Percentiles rank a stretch among this genome's conserved stretches.
Conservation (phyloP, 2,329 filamentous ascomycete species). For the Beauveria australis region DNA sequence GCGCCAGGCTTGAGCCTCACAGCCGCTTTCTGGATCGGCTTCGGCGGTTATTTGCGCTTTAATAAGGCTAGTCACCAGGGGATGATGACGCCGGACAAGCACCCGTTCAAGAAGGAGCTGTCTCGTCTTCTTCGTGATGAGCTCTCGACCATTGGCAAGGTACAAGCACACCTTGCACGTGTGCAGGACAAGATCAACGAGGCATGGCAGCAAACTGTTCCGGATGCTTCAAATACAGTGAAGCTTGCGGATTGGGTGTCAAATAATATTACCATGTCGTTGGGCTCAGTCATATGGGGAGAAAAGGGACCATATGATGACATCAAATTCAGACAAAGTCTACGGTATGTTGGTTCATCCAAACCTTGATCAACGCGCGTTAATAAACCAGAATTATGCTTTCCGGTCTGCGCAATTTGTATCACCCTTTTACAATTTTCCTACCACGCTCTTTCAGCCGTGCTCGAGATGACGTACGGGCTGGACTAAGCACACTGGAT, state of each 20-base stretch:
- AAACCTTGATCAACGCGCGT: background rate
- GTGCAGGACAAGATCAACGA: conserved; percentile 1
- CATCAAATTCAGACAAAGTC: background rate
- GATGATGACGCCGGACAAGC: conserved; percentile 8
- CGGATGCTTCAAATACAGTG: background rate
- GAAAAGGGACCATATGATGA: conserved; percentile 5
- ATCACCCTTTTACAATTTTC: conserved; percentile 3
- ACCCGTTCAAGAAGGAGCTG: conserved; percentile 7
- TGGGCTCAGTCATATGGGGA: conserved; percentile 6
- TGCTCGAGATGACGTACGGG: conserved; percentile 3
- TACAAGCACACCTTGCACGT: background rate
- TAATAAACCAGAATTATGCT: background rate
- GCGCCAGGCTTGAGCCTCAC: conserved; percentile 5
- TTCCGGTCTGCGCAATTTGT: background rate
- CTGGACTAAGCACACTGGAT: conserved; percentile 1
- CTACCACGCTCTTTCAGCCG: background rate
- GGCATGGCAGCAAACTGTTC: conserved; percentile 1
- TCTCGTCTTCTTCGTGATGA: conserved; percentile 6
- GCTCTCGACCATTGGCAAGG: conserved; percentile 2
- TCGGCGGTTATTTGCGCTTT: conserved; percentile 4
- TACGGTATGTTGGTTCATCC: background rate
- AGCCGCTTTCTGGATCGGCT: conserved; percentile 4
- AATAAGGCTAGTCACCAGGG: conserved; percentile 9
- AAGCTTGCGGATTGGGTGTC: conserved; percentile 1
- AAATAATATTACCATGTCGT: background rate